Base-by-base conservation (phyloP, 352 stramenopile species). In the Phytophthora macrochlamydospora region DNA sequence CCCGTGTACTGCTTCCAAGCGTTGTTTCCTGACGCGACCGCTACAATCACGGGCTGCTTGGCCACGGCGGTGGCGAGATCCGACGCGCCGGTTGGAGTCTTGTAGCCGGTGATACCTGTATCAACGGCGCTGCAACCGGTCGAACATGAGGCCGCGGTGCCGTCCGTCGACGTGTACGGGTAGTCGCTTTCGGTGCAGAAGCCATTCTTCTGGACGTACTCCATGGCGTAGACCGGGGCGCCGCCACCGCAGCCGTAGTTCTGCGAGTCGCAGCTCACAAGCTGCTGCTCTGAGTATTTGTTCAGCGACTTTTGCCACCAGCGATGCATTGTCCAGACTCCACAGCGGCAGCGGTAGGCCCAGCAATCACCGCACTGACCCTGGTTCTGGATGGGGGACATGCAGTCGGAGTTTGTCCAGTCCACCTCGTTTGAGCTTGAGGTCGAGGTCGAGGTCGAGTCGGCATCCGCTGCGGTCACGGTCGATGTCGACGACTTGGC, bases 1-100 rank as follows among this genome's bases (percentile, higher is more conserved):
- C 78, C 75, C 8, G 83, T 94, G 90, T 99, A 99, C 59, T 99
- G 97, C 85, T 99, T 97, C 80, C 98, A 99, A 29, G 83, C 89
- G 59, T 85, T 89, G 70, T 98, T 92, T 73, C 95, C 89, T 0
- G 97, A 97, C 42, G 98, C 89, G 48, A 99, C 97, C 9, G 95
- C 96, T 38, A 99, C 83, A 24, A 93, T 90, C 12, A 99, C 95
- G 2, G 98, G 97, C 62, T 97, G 92, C 61, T 75, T 24, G 14
- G 67, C 59, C 13, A 79, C 56, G 9, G 45, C 57, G 45, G 51
- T 69, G 7, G 62, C 56, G 11, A 79, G 55, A 11, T 55, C 68
- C 11, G 56, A 67, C 29, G 68, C 68, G 6, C 53, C 61, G 32
- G 54, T 30, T 5, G 76, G 76, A 54, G 97, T 85, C 45, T 92